phyloP scores from a whole-genome alignment of 768 basidiomycete species.

The Podaxis sp. region DNA sequence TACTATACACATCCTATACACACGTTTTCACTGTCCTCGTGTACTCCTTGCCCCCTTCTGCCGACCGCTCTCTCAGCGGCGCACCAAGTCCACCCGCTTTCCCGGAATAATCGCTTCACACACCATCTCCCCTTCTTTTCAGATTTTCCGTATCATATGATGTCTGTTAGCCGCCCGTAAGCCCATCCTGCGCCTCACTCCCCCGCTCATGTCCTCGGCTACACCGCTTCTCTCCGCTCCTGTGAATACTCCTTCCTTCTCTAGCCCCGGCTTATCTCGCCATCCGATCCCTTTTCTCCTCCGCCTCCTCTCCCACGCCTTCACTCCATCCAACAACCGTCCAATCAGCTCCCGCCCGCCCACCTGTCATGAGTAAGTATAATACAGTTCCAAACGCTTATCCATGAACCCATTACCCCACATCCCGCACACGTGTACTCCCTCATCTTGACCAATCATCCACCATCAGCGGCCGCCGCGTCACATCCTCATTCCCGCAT shows the following conservation, averaged over 20 bases:
- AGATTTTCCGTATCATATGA: slow-evolving; percentile 6
- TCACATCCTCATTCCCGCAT: background rate
- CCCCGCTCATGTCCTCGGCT: slow-evolving; percentile 15
- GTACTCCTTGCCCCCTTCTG: background rate
- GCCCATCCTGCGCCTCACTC: background rate
- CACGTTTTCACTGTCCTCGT: background rate
- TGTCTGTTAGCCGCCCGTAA: slow-evolving; percentile 3
- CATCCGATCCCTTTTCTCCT: background rate
- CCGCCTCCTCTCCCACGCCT: slow-evolving; percentile 7
- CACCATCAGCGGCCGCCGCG: slow-evolving; percentile 10
- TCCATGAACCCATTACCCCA: background rate
- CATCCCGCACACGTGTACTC: background rate
- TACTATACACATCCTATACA: too few species aligned
- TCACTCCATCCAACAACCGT: background rate
- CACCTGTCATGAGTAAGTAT: background rate
- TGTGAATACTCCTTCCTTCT: background rate
- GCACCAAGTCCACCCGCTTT: slow-evolving; percentile 10
- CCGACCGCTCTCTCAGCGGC: background rate
- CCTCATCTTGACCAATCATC: slow-evolving; percentile 12
- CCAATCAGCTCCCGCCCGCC: slow-evolving; percentile 1
- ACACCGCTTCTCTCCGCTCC: background rate
- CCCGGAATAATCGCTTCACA: slow-evolving; percentile 12
- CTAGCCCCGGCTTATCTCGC: slow-evolving; percentile 5
- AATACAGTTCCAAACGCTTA: background rate
- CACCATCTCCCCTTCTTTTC: background rate